These are phyloP conservation scores for Dothistroma pini DNA, from an alignment of 2,329 filamentous ascomycete genomes.

Conservation along the genomic window DNA sequence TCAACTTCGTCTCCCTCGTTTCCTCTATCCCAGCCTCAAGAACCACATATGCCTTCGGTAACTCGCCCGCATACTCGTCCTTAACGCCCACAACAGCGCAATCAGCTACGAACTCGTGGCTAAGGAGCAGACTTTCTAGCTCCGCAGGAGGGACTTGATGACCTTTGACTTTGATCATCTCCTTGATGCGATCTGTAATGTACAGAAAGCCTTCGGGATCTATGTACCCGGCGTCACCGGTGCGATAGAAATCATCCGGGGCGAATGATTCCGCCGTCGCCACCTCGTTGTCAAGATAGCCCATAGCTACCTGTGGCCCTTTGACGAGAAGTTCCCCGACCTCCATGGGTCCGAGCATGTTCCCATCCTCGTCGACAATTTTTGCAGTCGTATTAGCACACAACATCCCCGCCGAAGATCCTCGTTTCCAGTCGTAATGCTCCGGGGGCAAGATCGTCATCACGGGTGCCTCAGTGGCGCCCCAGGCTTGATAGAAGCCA, in stretches of 20 bases:
- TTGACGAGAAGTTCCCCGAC: conserved; percentile 12
- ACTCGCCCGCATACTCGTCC: neutral
- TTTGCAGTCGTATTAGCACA: conserved; percentile 63
- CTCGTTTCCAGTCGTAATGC: neutral
- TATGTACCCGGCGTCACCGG: conserved; percentile 66
- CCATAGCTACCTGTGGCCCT: conserved; percentile 68
- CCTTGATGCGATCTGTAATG: conserved; percentile 72
- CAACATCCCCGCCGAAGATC: neutral
- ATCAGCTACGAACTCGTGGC: conserved; percentile 57
- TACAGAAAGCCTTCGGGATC: conserved; percentile 47
- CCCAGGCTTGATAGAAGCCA: neutral
- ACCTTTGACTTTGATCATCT: conserved; percentile 61
- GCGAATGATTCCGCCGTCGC: conserved; percentile 63
- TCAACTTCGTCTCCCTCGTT: neutral
- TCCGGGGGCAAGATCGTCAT: neutral
- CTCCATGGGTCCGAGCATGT: conserved; percentile 48
- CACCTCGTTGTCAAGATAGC: conserved; percentile 69
- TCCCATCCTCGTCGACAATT: conserved; percentile 60
- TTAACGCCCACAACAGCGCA: conserved; percentile 60
- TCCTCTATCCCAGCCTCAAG: neutral
- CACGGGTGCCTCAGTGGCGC: neutral
- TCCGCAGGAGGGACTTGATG: conserved; percentile 60
- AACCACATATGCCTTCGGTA: neutral
- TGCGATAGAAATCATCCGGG: conserved; percentile 65
- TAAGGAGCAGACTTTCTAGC: conserved; percentile 55